These are phyloP conservation scores for Thymus quinquecostatus DNA, from an alignment of 257 asterid genomes.

Conservation along the genomic window DNA sequence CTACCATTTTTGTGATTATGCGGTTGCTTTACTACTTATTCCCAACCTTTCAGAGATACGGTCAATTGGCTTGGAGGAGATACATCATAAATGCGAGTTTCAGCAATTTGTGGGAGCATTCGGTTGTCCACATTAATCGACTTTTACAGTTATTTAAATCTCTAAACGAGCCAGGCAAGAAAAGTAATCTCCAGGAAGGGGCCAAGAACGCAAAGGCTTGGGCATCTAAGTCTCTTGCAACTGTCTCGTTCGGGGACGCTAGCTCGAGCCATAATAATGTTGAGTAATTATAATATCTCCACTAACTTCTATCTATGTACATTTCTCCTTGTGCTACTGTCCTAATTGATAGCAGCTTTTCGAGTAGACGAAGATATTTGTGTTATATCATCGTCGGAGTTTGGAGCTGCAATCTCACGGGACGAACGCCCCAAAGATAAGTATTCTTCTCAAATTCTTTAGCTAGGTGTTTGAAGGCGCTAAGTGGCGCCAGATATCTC, in stretches of 20 bases:
- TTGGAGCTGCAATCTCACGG: slow-evolving; percentile 30
- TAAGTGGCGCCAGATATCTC: slow-evolving; percentile 20
- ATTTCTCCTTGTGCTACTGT: slow-evolving; percentile 17
- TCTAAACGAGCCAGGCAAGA: slow-evolving; percentile 33
- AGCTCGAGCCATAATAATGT: slow-evolving; percentile 33
- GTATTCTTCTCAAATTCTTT: slow-evolving; percentile 26
- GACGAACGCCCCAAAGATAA: neutral
- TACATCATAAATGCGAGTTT: slow-evolving; percentile 26
- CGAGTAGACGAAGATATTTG: slow-evolving; percentile 25
- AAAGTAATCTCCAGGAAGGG: slow-evolving; percentile 36
- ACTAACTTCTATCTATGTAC: slow-evolving; percentile 5
- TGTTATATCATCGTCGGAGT: slow-evolving; percentile 12
- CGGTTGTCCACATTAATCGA: slow-evolving; percentile 26
- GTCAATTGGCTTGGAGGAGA: slow-evolving; percentile 33
- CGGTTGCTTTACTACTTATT: slow-evolving; percentile 27
- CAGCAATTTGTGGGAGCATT: slow-evolving; percentile 37
- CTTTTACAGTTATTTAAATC: slow-evolving; percentile 29
- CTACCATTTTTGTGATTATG: slow-evolving; percentile 33
- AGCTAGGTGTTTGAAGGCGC: slow-evolving; percentile 30
- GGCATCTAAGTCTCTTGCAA: slow-evolving; percentile 36
- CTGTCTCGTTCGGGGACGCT: slow-evolving; percentile 36
- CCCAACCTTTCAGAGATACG: slow-evolving; percentile 27
- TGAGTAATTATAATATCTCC: slow-evolving; percentile 11
- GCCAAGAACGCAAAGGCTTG: slow-evolving; percentile 37
- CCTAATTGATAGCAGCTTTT: slow-evolving; percentile 32